Evolutionary conservation across 2,329 filamentous ascomycete species (phyloP).

Genomic region (Aaosphaeria pasadenensis): DNA sequence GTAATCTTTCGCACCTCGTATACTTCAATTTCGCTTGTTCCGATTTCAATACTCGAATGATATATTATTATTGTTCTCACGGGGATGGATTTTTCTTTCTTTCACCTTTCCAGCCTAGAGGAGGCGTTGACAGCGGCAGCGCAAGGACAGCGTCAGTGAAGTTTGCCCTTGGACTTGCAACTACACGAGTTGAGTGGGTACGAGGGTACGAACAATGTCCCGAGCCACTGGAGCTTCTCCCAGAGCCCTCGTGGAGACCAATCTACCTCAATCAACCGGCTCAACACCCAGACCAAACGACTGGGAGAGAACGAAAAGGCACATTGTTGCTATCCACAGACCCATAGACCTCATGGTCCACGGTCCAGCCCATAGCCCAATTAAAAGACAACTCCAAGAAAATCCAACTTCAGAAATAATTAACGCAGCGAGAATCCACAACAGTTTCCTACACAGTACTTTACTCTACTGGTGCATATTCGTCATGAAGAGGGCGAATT

Average conservation of each 20-base stretch:
- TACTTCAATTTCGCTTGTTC: neutral
- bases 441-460: too few species aligned
- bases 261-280: conserved; percentile 17
- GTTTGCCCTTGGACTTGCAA: neutral
- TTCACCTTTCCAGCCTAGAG: neutral
- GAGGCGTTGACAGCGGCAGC: neutral
- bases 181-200: neutral
- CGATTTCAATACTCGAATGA: neutral
- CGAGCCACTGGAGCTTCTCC: conserved; percentile 3
- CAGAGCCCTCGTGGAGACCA: conserved; percentile 17
- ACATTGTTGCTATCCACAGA: too few species aligned
- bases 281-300: neutral
- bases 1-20: neutral
- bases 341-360: too few species aligned
- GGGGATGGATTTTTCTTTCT: neutral
- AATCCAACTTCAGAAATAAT: too few species aligned
- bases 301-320: neutral
- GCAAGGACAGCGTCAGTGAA: neutral
- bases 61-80: neutral
- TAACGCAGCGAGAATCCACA: too few species aligned
- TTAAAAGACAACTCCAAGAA: too few species aligned
- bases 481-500: too few species aligned
- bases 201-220: neutral
- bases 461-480: too few species aligned
- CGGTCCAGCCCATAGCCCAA: too few species aligned